Evolutionary conservation across 768 basidiomycete genomes (phyloP), one percentile per base, ranked within the genome.

Genomic region (Inosperma sp.): DNA sequence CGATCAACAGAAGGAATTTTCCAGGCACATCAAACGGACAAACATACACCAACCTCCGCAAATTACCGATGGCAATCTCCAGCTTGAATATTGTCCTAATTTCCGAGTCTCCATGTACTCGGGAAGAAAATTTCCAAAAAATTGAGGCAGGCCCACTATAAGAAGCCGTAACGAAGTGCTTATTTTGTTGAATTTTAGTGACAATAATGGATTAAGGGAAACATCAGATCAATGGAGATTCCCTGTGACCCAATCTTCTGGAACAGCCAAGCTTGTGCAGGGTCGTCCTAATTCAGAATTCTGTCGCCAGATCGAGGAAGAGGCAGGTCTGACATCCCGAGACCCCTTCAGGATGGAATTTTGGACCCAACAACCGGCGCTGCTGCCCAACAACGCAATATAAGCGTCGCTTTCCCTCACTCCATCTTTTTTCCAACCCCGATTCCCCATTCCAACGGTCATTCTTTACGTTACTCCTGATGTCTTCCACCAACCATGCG

Each of bases 401-500:
- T 74, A 75, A 75, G 69, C 61, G 65, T 59, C 56, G 59, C 55
- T 62, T 61, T 53, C 60, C 49, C 64, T 59, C 63, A 62, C 59
- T 57, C 53, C 48, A 49, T 64, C 67, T 68, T 65, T 70, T 71
- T 74, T 70, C 62, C 68, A 72, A 73, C 72, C 75, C 78, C 74
- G 73, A 77, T 73, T 48, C 64, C 72, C 72, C 64, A 66, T 71
- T 68, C 64, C n/a, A 68, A 70, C 65, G 61, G 64, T 72, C 72
- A 66, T 67, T 62, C 70, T 58, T 76, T 77, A 79, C 76, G 76
- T 77, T 63, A 75, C 72, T 64, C 71, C 65, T 74, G 70, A 81
- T 82, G 78, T 80, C 81, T 65, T 78, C 79, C 66, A 74, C 75
- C 57, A 70, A 73, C 64, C 74, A 79, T 73, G 70, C 79, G 71